Evolutionary conservation across 306 rosid species (phyloP), one percentile per base, ranked within the genome.

Genomic region (Rosa persica): DNA sequence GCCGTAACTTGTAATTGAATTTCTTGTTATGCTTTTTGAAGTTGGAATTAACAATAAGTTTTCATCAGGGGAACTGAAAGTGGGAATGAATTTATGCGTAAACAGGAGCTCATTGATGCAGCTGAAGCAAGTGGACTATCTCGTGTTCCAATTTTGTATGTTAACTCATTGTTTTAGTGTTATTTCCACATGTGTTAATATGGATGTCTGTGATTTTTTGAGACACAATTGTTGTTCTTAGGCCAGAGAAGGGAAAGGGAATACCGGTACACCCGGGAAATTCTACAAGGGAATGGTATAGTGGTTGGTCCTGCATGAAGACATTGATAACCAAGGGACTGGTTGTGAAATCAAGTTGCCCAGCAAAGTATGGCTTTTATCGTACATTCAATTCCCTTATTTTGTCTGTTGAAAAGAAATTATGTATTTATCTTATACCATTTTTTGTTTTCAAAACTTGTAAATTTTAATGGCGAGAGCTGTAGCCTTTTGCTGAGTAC

Each of bases 61-160:
- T 42, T 76, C 81, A 27, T 60, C 76, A 94, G 96, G 94, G 93
- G 90, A 76, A 88, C 91, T 74, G 77, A 89, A 87, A 82, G 78
- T 78, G 97, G 91, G 85, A 89, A 80, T 66, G 98, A 92, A 78
- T 92, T 87, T 81, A 95, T 95, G 98, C 90, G 58, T 76, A 95
- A 95, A 83, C 92, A 94, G 82, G 95, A 92, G 85, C 96, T 92
- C 76, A 88, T 92, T 42, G 98, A 89, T 81, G 98, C 93, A 75
- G 89, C 98, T 44, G 98, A 95, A 95, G 97, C 96, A 23, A 92
- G 98, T 81, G 97, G 96, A 46, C 90, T 95, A 62, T 91, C 97
- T 81, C 89, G 93, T 81, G 93, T 72, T 68, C 87, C 98, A 12
- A 88, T 95, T 82, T 90, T 52, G 98, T 91, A 89, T 77, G 93